Conservation (phyloP, 768 basidiomycete species). For the Suillus occidentalis region DNA sequence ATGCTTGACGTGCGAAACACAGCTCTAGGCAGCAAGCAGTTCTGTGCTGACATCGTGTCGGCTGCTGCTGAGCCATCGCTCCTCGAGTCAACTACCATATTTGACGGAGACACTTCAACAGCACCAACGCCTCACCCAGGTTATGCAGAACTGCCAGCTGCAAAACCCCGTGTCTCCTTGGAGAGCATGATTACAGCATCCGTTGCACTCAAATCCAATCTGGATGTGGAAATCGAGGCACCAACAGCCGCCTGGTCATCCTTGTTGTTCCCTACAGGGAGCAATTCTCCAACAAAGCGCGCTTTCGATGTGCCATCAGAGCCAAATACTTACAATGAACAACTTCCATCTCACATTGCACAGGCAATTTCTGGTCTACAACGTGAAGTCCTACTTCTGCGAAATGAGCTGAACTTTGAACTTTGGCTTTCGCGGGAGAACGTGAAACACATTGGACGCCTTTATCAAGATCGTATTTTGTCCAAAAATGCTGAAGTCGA, state of each 20-base stretch:
- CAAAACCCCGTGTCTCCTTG: slow-evolving; percentile 51
- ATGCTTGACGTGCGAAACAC: slow-evolving; percentile 66
- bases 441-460: slow-evolving; percentile 75
- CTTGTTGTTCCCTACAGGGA: slow-evolving; percentile 39
- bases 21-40: slow-evolving; percentile 43
- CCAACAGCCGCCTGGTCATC: slow-evolving; percentile 54
- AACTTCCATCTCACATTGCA: slow-evolving; percentile 49
- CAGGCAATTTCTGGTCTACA: slow-evolving; percentile 72
- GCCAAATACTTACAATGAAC: slow-evolving; percentile 13
- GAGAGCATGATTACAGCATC: slow-evolving; percentile 75
- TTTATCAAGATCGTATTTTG: slow-evolving; percentile 72
- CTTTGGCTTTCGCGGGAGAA: slow-evolving; percentile 82
- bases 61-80: slow-evolving; percentile 11
- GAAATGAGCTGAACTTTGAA: slow-evolving; percentile 85
- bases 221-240: slow-evolving; percentile 60
- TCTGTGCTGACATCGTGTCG: slow-evolving; percentile 2
- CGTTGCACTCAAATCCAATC: slow-evolving; percentile 68
- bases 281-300: slow-evolving; percentile 28
- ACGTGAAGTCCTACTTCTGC: slow-evolving; percentile 69
- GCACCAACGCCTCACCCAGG: slow-evolving; percentile 32
- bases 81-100: slow-evolving; percentile 4
- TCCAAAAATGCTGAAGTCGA: slow-evolving; percentile 78
- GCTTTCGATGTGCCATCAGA: slow-evolving; percentile 20
- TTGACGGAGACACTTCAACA: slow-evolving; percentile 23
- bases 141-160: slow-evolving; percentile 35